Conservation (phyloP, 352 stramenopile genomes). For the Phytophthora macrochlamydospora region DNA sequence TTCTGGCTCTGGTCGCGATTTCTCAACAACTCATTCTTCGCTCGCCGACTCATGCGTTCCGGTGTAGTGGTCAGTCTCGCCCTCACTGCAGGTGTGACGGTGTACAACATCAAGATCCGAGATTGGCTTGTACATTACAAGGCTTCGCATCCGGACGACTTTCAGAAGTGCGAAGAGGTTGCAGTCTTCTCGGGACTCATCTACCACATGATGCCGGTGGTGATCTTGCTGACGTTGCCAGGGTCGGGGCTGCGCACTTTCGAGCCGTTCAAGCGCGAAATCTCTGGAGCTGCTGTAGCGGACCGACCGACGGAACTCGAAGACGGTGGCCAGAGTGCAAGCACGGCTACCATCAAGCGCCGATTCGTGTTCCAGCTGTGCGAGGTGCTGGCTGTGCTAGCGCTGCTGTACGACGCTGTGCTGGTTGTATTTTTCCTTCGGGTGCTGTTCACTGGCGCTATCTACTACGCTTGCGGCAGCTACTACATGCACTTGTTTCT, state of each 20-base stretch:
- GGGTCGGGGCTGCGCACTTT: slow-evolving; percentile 59
- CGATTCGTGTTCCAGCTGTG: slow-evolving; percentile 73
- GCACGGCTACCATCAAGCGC: slow-evolving; percentile 62
- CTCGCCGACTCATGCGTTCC: slow-evolving; percentile 49
- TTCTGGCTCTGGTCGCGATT: slow-evolving; percentile 56
- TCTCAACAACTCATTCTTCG: slow-evolving; percentile 82
- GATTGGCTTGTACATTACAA: slow-evolving; percentile 36
- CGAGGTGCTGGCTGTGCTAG: slow-evolving; percentile 56
- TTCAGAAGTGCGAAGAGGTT: slow-evolving; percentile 47
- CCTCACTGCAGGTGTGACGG: slow-evolving; percentile 42
- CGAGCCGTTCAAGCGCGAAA: slow-evolving; percentile 69
- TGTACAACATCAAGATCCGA: slow-evolving; percentile 58
- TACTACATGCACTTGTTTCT: slow-evolving; percentile 51
- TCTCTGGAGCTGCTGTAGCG: not conserved
- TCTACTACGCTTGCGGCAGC: slow-evolving; percentile 46
- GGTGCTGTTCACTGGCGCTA: slow-evolving; percentile 70
- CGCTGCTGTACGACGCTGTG: slow-evolving; percentile 43
- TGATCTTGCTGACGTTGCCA: slow-evolving; percentile 57
- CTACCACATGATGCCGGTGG: slow-evolving; percentile 60
- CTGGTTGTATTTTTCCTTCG: slow-evolving; percentile 61
- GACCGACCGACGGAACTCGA: slow-evolving; percentile 2
- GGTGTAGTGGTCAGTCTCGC: slow-evolving; percentile 40
- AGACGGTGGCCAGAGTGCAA: slow-evolving; percentile 19
- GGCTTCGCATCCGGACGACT: slow-evolving; percentile 31
- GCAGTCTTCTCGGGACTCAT: slow-evolving; percentile 59